Evolutionary conservation across 192 early-diverging fungal species (phyloP).

Genomic region (Dimargaris xerosporica): DNA sequence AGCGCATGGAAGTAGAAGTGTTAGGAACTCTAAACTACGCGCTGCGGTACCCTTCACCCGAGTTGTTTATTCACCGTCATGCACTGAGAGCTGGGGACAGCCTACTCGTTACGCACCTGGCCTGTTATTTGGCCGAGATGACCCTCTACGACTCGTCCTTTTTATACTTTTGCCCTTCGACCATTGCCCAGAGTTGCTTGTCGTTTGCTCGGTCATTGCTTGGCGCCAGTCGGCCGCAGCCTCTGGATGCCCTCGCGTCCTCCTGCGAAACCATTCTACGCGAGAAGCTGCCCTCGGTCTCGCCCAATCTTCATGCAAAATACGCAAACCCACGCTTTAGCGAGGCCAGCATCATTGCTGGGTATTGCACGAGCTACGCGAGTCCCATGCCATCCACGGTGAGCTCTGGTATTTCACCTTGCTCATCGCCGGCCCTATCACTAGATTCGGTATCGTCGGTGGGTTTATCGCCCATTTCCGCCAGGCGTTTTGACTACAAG

Average conservation of each 20-base stretch:
- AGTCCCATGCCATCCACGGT: neutral
- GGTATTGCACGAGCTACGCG: constrained; percentile 20
- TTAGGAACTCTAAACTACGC: constrained; percentile 23
- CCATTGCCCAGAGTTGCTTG: constrained; percentile 21
- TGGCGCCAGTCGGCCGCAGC: constrained; percentile 15
- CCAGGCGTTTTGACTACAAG: neutral
- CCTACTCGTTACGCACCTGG: constrained; percentile 16
- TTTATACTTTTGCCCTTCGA: constrained; percentile 24
- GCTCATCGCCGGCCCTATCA: neutral
- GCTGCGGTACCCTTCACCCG: constrained; percentile 22
- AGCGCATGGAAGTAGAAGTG: constrained; percentile 25
- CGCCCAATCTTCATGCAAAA: constrained; percentile 22
- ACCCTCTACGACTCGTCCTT: constrained; percentile 24
- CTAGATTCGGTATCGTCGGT: neutral
- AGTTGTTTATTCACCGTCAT: constrained; percentile 23
- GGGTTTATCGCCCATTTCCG: too few species aligned
- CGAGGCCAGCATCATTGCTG: constrained; percentile 25
- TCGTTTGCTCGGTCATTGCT: constrained; percentile 22
- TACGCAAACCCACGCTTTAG: constrained; percentile 19
- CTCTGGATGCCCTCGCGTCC: constrained; percentile 14
- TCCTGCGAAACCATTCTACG: constrained; percentile 19
- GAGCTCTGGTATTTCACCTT: neutral
- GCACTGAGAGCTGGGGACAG: constrained; percentile 18
- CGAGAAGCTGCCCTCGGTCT: constrained; percentile 21
- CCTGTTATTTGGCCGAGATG: constrained; percentile 24